These are phyloP conservation scores for Parathielavia hyrcaniae DNA, from an alignment of 495 filamentous ascomycete genomes.

Conservation along the genomic window DNA sequence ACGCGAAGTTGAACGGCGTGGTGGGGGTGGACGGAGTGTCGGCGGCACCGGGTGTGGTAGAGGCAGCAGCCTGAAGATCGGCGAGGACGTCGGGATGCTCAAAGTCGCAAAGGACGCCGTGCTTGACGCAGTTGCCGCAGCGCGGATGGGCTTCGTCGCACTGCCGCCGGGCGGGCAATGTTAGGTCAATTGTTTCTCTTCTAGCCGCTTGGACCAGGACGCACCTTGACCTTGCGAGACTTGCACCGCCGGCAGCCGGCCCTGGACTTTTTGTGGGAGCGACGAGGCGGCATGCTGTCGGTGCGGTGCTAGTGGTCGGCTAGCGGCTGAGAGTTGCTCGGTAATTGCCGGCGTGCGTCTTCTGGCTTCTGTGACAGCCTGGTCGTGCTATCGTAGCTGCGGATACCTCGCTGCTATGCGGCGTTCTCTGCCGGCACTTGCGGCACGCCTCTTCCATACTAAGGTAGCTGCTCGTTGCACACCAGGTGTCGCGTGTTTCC, in stretches of 20 bases:
- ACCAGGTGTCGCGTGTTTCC: background rate
- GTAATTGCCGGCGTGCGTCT: background rate
- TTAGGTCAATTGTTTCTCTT: background rate
- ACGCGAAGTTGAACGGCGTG: conserved; percentile 29
- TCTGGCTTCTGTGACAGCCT: background rate
- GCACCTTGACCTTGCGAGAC: conserved; percentile 57
- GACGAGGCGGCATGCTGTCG: conserved; percentile 49
- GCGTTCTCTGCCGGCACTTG: conserved; percentile 24
- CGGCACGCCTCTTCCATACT: conserved; percentile 16
- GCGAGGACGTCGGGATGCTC: conserved; percentile 41
- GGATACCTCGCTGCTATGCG: conserved; percentile 10
- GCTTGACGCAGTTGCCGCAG: conserved; percentile 58
- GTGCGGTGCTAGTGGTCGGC: background rate
- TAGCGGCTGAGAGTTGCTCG: background rate
- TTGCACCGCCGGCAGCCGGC: conserved; percentile 57
- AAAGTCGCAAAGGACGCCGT: conserved; percentile 59
- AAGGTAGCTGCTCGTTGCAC: background rate
- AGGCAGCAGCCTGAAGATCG: conserved; percentile 27
- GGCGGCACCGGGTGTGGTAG: conserved; percentile 13
- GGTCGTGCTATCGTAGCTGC: background rate
- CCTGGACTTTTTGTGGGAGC: conserved; percentile 58
- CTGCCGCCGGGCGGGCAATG: conserved; percentile 37
- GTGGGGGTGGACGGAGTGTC: conserved; percentile 25
- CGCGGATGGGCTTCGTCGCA: conserved; percentile 58
- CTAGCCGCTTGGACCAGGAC: background rate